A percentile compares a stretch with the other conserved stretches of the same genome.
Conservation (phyloP, 2,329 filamentous ascomycete species). For the Xylariaceae sp. region DNA sequence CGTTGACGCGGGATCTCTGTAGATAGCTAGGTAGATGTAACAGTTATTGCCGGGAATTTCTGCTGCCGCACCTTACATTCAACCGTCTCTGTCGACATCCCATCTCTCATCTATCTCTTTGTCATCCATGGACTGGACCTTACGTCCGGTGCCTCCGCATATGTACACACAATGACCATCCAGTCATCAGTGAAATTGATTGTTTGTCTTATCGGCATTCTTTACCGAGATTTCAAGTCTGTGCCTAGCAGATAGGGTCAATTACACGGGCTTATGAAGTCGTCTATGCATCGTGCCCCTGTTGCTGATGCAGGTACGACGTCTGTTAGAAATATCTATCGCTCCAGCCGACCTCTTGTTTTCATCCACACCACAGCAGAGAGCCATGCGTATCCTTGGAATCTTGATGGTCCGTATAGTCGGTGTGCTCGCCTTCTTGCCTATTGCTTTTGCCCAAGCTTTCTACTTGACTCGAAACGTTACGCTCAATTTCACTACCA, state of each 20-base stretch:
- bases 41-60: slow-evolving; percentile 11
- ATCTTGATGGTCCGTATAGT: not conserved
- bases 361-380: not conserved
- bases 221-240: not conserved
- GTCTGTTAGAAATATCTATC: slow-evolving; percentile 3
- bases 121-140: slow-evolving; percentile 1
- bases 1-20: not conserved
- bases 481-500: slow-evolving; percentile 5
- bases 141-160: not conserved
- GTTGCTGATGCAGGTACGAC: slow-evolving; percentile 9
- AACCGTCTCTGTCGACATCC: not conserved
- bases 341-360: not conserved
- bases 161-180: not conserved
- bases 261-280: slow-evolving; percentile 6
- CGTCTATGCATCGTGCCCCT: slow-evolving; percentile 22
- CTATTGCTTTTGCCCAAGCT: slow-evolving; percentile 2
- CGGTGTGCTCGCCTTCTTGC: slow-evolving; percentile 5
- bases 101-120: slow-evolving; percentile 1
- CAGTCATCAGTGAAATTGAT: not conserved
- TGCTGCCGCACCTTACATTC: slow-evolving; percentile 14
- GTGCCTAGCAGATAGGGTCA: not conserved
- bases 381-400: slow-evolving; percentile 8
- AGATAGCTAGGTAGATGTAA: not conserved
- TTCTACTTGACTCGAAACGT: slow-evolving; percentile 9
- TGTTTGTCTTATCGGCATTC: not conserved